Evolutionary conservation across 83 land plant genomes (phyloP), one percentile per base, ranked within the genome.

Genomic region (Picea abies): DNA sequence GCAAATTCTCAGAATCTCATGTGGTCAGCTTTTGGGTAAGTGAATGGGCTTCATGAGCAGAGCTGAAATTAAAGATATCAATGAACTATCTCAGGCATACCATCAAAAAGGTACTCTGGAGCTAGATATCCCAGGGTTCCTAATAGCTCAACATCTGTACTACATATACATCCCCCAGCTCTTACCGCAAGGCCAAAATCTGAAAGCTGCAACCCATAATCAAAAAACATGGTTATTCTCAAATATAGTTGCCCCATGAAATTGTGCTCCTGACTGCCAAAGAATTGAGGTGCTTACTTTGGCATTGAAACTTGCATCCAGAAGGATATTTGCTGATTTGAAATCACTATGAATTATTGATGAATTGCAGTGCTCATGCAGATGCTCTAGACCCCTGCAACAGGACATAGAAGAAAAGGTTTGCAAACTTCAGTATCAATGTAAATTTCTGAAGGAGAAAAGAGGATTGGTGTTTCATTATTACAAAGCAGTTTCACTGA

Each of bases 101-200:
- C 99, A 80, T 96, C 93, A 78, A 92, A 82, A 19, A 95, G 84
- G 82, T 95, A 97, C 85, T 97, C 99, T 47, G 99, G 99, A 63
- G 99, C 98, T 10, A 97, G 93, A 90, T 97, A 95, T 49, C 95
- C 98, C 66, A 93, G 62, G 15, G 96, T 96, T 73, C 98, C 99
- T 37, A 92, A 95, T 65, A 97, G 88, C 79, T 90, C 86, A 26
- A 89, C 60, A 71, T 76, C 85, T 4, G 60, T 83, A 58, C 84
- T 87, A 70, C 84, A 83, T 76, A 82, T 82, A n/a, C 67, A 32
- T 25, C 87, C 91, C 56, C 26, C 60, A 63, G 49, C 60, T 32
- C 71, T 84, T 35, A 90, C 82, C 5, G 98, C 95, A 76, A 97
- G 91, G 11, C 98, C 99, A 82, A 97, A 95, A 82, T 97, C 96